Evolutionary conservation across 1,284 basidiomycete species (phyloP), one percentile per base, ranked within the genome.

Genomic region (Schizophyllum amplum): DNA sequence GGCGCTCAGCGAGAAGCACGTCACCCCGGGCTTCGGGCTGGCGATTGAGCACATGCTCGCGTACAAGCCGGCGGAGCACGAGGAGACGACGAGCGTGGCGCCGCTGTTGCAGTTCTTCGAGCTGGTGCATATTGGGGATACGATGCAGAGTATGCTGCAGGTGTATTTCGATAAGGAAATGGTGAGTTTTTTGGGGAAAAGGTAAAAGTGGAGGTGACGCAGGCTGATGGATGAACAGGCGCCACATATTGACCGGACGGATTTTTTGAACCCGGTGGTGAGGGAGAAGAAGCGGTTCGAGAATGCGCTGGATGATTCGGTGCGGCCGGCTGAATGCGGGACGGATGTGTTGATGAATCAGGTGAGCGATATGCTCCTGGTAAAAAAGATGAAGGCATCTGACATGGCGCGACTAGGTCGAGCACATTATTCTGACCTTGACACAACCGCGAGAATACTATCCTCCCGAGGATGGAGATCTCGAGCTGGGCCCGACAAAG

Each of bases 111-210:
- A 98, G 70, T 99, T 99, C 72, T 98, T 99, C 64, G 96, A 98
- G 75, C 78, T 99, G 17, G 95, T 97, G 0, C 96, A 99, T 73
- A 79, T 98, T 17, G 97, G 94, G 0, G 96, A 99, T 69, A 99
- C 93, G 20, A 98, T 99, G 54, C 92, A 95, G 72, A 92, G 90
- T 24, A 97, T 99, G 86, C 85, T 97, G 1, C 93, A 98, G 64
- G 96, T 98, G 1, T 99, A 96, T 71, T 99, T 95, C 67, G 94
- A 98, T 67, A 95, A 95, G 68, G 95, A 97, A 66, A 75, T 98
- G 67, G 91, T 90, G 55, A 22, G 71, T 68, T 13, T 24, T 20
- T 27, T 24, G 51, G 42, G 27, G 7, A 27, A 15, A 24, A 33
- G 11, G 23, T 15, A 25, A 24, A n/a, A 47, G 57, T 21, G 7